Percentiles rank a stretch among this genome's conserved stretches.
These are phyloP conservation scores for Tetradesmus lagerheimii DNA, from an alignment of 139 green algal species.

Conservation along the genomic window DNA sequence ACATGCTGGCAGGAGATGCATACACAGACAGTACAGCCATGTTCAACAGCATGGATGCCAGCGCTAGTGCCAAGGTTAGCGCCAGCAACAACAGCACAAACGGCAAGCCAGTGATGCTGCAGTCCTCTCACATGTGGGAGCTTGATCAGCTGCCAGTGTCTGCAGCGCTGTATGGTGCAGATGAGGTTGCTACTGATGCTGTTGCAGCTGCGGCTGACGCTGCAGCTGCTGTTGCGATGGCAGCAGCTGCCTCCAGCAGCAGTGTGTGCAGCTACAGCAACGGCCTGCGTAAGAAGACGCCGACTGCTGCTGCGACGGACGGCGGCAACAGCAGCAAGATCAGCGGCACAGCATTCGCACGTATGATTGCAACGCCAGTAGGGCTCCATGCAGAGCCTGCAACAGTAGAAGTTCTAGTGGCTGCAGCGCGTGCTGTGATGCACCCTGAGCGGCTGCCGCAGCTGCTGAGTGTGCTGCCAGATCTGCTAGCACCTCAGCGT, in stretches of 20 bases:
- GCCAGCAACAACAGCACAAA: no score
- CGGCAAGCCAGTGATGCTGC: no score
- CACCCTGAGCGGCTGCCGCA: not conserved
- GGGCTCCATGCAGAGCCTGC: not conserved
- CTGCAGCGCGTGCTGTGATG: not conserved
- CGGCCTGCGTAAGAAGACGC: no score
- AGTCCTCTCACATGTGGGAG: not conserved
- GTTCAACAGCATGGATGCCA: no score
- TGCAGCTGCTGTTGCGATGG: not conserved
- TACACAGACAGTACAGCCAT: no score
- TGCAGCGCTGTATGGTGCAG: not conserved
- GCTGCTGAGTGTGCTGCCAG: not conserved
- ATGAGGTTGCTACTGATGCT: not conserved
- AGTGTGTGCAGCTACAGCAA: not conserved
- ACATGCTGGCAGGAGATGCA: not conserved
- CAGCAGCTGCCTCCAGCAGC: not conserved
- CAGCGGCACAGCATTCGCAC: no score
- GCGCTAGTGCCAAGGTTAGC: no score
- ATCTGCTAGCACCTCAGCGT: slow-evolving; percentile 8
- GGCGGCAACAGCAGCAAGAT: no score
- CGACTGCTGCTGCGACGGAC: not conserved
- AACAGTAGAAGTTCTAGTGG: not conserved
- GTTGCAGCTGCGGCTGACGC: no score
- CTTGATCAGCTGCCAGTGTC: not conserved
- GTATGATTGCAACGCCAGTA: not conserved